Evolutionary conservation across 768 basidiomycete species (phyloP), one percentile per base, ranked within the genome.

Genomic region (Xerocomellus chrysenteron): DNA sequence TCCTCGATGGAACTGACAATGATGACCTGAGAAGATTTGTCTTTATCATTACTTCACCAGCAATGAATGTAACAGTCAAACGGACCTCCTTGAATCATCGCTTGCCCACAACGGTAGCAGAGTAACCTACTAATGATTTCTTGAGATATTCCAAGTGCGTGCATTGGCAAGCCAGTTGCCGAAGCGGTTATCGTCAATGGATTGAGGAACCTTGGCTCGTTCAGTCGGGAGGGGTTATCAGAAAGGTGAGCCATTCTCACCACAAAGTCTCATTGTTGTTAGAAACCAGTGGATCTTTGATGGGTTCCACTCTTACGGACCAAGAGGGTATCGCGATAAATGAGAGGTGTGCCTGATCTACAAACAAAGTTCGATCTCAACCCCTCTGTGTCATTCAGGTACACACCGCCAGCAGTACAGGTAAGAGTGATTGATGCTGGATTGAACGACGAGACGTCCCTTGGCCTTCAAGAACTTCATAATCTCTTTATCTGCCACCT

Each of bases 111-210:
- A 76, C 12, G 97, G 97, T 54, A 99, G 86, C 17, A 97, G 97
- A 5, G 95, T 98, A 35, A 96, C 97, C 95, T 95, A 99, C 71
- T 98, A 99, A 47, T 97, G 83, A 77, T 98, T 98, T 59, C 97
- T 84, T n/a, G 95, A 97, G 60, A 99, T 81, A 68, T 98, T 98
- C 97, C 97, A 99, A 68, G n/a, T n/a, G 21, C 95, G 84, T n/a
- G 97, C 97, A 72, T 96, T 98, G 47, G 90, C 88, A 49, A 99
- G 80, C 97, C 97, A 99, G 72, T 93, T 95, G 21, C 94, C 94
- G 68, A 99, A 99, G 35, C 96, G 82, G 62, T 88, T 84, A 56
- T 98, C 95, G 7, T 94, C 92, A 45, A 98, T 87, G 58, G 75
- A 80, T 66, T 92, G 87, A 11, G 97, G 97, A 3, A 99, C 97